Percentiles rank a stretch among this genome's conserved stretches.
Evolutionary conservation across 805 yeast species (phyloP).

Genomic region (Metschnikowia henanensis): DNA sequence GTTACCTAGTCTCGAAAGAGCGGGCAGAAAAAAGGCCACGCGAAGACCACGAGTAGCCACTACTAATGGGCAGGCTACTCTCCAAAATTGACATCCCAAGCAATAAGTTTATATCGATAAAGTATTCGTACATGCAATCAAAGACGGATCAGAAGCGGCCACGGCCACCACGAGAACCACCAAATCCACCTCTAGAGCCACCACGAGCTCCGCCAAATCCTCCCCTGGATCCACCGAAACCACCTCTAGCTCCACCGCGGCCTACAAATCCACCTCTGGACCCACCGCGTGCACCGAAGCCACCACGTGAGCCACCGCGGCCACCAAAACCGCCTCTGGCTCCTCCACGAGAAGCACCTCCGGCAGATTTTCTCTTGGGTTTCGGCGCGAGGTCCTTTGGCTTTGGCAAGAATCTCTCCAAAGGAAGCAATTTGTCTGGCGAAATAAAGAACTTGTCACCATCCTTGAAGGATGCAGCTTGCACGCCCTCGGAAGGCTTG

Average conservation of each 20-base stretch:
- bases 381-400: constrained; percentile 87
- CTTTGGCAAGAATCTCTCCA: constrained; percentile 96
- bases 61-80: neutral
- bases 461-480: constrained; percentile 86
- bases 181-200: constrained; percentile 37
- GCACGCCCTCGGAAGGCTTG: constrained; percentile 95
- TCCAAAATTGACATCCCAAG: neutral
- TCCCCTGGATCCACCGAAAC: constrained; percentile 40
- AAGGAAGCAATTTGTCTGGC: constrained; percentile 91
- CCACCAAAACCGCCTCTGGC: constrained; percentile 36
- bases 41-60: constrained; percentile 4
- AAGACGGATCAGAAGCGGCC: constrained; percentile 19
- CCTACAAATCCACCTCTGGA: constrained; percentile 37
- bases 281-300: constrained; percentile 29
- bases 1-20: neutral
- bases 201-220: constrained; percentile 30
- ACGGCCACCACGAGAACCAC: constrained; percentile 24
- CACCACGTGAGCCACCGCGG: constrained; percentile 43
- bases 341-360: constrained; percentile 46
- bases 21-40: constrained; percentile 2
- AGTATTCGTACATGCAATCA: constrained; percentile 17
- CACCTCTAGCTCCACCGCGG: constrained; percentile 19
- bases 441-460: constrained; percentile 97
- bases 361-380: constrained; percentile 68
- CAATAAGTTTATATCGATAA: constrained; percentile 7